Base-by-base conservation (phyloP, 148 eudicot species). In the Camellia sinensis region DNA sequence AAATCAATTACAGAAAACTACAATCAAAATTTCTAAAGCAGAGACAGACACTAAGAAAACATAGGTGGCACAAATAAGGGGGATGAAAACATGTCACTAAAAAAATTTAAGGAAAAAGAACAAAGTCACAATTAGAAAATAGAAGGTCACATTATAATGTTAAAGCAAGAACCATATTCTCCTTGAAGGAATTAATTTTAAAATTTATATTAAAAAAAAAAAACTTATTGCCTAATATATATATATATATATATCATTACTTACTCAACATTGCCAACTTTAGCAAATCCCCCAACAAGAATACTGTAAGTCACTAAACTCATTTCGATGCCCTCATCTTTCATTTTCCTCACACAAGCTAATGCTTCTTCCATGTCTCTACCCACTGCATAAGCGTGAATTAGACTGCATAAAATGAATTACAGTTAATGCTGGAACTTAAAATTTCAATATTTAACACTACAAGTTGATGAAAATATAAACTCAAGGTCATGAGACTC, bases 351-450 rank as follows among this genome's bases (percentile, higher is more conserved):
- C 82, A 89, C 97, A 80, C 99, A 96, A 43, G 95, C 82, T 52
- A 96, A 82, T 41, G 98, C 99, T 86, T 96, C 99, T 74, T 92
- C 97, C 99, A 96, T 96, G 87, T 96, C 99, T 92, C 92, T 93
- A 71, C 91, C 97, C 46, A 96, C 92, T 75, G 92, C 86, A 84
- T 92, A 96, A 78, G 99, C 99, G 86, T 96, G 97, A 78, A 96
- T 89, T 63, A 96, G 91, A 91, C 97, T 95, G 97, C 93, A 90
- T 75, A 74, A 79, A 83, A 80, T 6, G 46, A 82, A 54, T 18
- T 66, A 41, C 2, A 76, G 63, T 40, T 73, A 82, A 79, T 41
- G 65, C 68, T 45, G 60, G 64, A 73, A 80, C 43, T 12, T 37
- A 67, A 71, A 1, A 19, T 22, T 73, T 40, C 71, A 59, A 43